Conservation (phyloP, 1,284 basidiomycete species). For the Tetrapyrgos nigripes region DNA sequence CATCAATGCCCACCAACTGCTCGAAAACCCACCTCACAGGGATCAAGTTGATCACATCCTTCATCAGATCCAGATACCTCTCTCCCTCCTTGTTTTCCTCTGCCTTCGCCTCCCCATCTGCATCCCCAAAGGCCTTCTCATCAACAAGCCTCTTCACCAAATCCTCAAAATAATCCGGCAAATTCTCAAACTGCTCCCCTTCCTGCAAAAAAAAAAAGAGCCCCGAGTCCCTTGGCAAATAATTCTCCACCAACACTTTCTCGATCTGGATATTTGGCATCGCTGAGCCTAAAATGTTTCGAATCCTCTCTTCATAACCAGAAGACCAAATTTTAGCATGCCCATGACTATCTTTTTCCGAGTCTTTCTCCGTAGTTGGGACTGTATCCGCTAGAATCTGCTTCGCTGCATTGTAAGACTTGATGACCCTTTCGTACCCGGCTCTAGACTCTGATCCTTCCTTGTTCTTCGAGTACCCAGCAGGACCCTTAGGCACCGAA, state of each 20-base stretch:
- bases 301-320: not conserved
- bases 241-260: not conserved
- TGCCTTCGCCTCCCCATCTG: conserved; percentile 8
- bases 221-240: not conserved
- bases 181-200: not conserved
- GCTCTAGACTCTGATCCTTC: not conserved
- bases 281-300: conserved; percentile 1
- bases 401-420: conserved; percentile 40
- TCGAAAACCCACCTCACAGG: conserved; percentile 72
- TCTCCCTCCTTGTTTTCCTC: conserved; percentile 34
- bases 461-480: conserved; percentile 7
- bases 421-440: conserved; percentile 26
- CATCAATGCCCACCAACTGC: conserved; percentile 55
- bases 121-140: not conserved
- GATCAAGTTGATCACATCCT: conserved; percentile 72
- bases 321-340: conserved; percentile 4
- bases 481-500: conserved; percentile 25
- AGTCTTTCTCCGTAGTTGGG: not conserved
- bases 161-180: not conserved
- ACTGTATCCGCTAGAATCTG: conserved; percentile 34
- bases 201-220: not conserved
- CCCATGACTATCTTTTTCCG: not conserved
- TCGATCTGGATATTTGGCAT: not conserved
- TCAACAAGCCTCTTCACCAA: not conserved
- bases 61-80: conserved; percentile 69